Percentiles rank a stretch among this genome's conserved stretches.
phyloP scores from a whole-genome alignment of 2,329 filamentous ascomycete species.

The Alternaria arborescens region DNA sequence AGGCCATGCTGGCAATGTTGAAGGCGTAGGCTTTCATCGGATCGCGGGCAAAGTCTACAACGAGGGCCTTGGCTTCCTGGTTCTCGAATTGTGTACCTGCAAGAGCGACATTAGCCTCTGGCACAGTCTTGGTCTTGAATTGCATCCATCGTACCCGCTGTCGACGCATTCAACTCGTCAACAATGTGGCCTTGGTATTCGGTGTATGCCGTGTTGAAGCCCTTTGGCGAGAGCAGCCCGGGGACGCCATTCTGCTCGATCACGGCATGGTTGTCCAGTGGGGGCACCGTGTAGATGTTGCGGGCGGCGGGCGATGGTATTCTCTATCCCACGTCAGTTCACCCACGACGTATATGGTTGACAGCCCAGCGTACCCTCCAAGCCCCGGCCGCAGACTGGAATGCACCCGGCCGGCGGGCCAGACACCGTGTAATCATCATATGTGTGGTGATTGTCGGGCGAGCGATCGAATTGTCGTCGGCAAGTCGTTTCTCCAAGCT shows the following conservation, averaged over 20 bases:
- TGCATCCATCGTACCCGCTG: slow-evolving; percentile 65
- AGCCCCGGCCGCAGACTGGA: slow-evolving; percentile 33
- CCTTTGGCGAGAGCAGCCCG: slow-evolving; percentile 73
- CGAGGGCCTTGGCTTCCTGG: slow-evolving; percentile 70
- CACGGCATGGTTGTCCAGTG: slow-evolving; percentile 56
- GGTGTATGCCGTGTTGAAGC: slow-evolving; percentile 80
- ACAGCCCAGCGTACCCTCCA: slow-evolving; percentile 31
- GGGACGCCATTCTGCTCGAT: slow-evolving; percentile 66
- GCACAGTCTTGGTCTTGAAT: not conserved
- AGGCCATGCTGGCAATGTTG: slow-evolving; percentile 96
- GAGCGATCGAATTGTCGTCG: slow-evolving; percentile 18
- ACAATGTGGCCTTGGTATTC: slow-evolving; percentile 80
- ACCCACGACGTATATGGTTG: slow-evolving; percentile 11
- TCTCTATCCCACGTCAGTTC: slow-evolving; percentile 43
- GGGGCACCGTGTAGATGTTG: slow-evolving; percentile 57
- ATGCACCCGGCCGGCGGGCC: slow-evolving; percentile 38
- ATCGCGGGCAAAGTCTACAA: slow-evolving; percentile 79
- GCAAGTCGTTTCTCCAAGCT: slow-evolving; percentile 26
- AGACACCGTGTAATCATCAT: slow-evolving; percentile 48
- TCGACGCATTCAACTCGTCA: slow-evolving; percentile 77
- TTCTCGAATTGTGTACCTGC: slow-evolving; percentile 71
- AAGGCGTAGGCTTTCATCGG: slow-evolving; percentile 80
- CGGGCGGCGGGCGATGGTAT: slow-evolving; percentile 29
- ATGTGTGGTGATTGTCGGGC: slow-evolving; percentile 22
- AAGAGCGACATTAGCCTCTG: slow-evolving; percentile 9